Base-by-base conservation (phyloP, 306 rosid species). In the Quercus gilva region DNA sequence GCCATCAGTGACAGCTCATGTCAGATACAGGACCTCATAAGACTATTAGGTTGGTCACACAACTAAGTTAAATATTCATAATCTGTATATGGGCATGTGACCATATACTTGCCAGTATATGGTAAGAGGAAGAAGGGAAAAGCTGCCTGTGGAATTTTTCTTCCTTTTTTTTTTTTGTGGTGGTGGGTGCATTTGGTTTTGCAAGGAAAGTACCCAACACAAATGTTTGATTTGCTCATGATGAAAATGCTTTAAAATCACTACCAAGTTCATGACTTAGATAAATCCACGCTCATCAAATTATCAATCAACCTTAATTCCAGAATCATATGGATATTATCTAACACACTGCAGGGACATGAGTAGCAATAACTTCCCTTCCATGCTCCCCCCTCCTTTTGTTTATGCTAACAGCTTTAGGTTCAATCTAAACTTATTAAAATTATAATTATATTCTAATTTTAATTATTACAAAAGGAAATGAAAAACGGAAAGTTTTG, bases 341-440 rank as follows among this genome's bases (percentile, higher is more conserved):
- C 43, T 23, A 67, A 73, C 23, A 33, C 72, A 71, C 52, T 75
- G 8, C 72, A 76, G 69, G 29, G 57, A 59, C 43, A 45, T 73
- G 59, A 19, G 33, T 19, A 37, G 74, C 15, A 65, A 61, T 49
- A 33, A 52, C 31, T 73, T 26, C 45, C 56, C 63, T 37, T 58
- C 49, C 52, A 55, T 55, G 70, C 57, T 55, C 53, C 68, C 26
- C 20, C 37, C 41, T 55, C 15, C 55, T 28, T 5, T 33, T 15
- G 5, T 63, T 63, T 15, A 2, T 5, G 69, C 11, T 14, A 63
- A 21, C 29, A 35, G 37, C 19, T 19, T 64, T 17, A 31, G 7
- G 67, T 21, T 29, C 71, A 64, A 64, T 64, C 74, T 29, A 13
- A 55, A 25, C 41, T 26, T 41, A 12, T 64, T 55, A 20, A 17